These are phyloP conservation scores for Pichia membranifaciens DNA, from an alignment of 805 yeast species.

Conservation along the genomic window DNA sequence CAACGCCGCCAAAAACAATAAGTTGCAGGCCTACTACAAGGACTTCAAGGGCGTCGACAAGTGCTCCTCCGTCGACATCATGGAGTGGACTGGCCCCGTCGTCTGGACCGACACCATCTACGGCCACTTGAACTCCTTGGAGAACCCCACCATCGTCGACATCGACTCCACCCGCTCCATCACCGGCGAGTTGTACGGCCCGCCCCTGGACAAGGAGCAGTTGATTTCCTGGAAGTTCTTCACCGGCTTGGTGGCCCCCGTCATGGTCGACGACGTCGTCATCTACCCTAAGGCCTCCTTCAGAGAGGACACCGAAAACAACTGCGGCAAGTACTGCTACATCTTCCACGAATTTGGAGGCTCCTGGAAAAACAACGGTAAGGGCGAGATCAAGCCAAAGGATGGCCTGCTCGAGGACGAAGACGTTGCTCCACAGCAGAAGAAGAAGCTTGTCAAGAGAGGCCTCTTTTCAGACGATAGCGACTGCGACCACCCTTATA, in stretches of 20 bases:
- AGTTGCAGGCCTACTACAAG: conserved; percentile 31
- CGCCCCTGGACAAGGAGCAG: conserved; percentile 23
- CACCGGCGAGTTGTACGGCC: conserved; percentile 29
- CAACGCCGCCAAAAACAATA: conserved; percentile 32
- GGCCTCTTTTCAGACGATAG: not conserved
- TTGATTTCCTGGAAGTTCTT: conserved; percentile 31
- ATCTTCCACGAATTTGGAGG: conserved; percentile 33
- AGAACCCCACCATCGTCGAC: conserved; percentile 31
- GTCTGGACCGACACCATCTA: conserved; percentile 71
- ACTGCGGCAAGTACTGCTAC: conserved; percentile 32
- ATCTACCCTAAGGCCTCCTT: conserved; percentile 31
- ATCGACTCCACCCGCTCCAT: conserved; percentile 28
- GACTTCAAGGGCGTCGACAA: conserved; percentile 34
- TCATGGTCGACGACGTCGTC: conserved; percentile 31
- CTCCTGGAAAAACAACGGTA: conserved; percentile 32
- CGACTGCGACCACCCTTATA: not conserved
- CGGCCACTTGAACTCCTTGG: conserved; percentile 49
- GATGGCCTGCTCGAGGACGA: conserved; percentile 23
- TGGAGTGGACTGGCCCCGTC: conserved; percentile 78
- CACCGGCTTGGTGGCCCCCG: conserved; percentile 31
- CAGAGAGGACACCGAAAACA: conserved; percentile 31
- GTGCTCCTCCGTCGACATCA: conserved; percentile 42
- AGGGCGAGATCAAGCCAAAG: conserved; percentile 32
- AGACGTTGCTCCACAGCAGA: conserved; percentile 13
- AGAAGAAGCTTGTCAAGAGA: conserved; percentile 11